Base-by-base conservation (phyloP, 1,139 yeast genomes). In the Dujonia santamariae region DNA sequence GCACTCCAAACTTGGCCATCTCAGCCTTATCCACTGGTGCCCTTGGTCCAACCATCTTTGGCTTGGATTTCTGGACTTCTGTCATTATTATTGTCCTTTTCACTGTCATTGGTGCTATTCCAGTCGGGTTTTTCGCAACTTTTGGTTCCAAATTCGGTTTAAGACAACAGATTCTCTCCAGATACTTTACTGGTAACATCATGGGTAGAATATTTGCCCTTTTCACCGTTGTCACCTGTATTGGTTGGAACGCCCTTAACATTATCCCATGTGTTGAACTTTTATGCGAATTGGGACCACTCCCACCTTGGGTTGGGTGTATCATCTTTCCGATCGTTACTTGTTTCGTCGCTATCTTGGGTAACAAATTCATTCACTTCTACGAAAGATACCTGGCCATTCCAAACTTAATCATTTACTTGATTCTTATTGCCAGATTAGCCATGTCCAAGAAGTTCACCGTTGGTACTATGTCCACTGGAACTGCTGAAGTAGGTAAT, bases 191-290 rank as follows among this genome's bases (percentile, higher is more conserved):
- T 5, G 67, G 67, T 4, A 56, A 57, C 34, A 43, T 49, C 22
- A 54, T 57, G 49, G 63, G 61, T 2, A 45, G 66, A 32, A 30
- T 57, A 4, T 61, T 61, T 44, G 61, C 65, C 5, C 37, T 59
- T 6, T 51, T 61, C 36, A 57, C 57, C 33, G 58, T 58, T 25
- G 50, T 61, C 26, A 47, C 56, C 18, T 59, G 66, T 42, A 46
- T 61, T 30, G 67, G 67, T 9, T 61, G 68, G 67, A 58, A 57
- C 38, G 63, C 64, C 3, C 50, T 61, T 22, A 62, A 62, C 33
- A 47, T 57, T 22, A 52, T 61, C 32, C 59, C 61, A 7, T 54
- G 61, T 14, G 67, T 58, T 12, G 63, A 59, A 32, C 45, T 62
- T 31, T 43, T 61, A 16, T 40, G 46, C 7, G 41, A 54, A 3